Evolutionary conservation across 31 red algal genomes (phyloP), one percentile per base, ranked within the genome.

Genomic region (Porphyra umbilicalis): DNA sequence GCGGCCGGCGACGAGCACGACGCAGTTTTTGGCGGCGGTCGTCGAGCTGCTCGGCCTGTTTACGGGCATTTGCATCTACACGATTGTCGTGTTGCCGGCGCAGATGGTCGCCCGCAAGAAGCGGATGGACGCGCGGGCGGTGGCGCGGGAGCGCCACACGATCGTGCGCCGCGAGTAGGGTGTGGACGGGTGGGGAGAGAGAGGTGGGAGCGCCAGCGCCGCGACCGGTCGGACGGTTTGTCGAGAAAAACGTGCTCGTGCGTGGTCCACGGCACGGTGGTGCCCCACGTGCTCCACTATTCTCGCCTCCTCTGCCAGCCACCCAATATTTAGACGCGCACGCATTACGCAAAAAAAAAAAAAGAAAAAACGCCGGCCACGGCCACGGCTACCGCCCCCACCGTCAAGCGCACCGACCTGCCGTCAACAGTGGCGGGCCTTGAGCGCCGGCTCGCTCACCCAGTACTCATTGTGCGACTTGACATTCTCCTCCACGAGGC

Each of bases 11-110:
- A 92, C 90, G 13, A 83, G 84, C n/a, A 35, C 84, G 33, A 32
- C 90, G 1, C 84, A 92, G 67, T 92, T 92, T 76, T 38, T 92
- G 18, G 87, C 90, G 8, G 90, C 86, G 77, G 82, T 85, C 1
- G 81, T 91, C 71, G 89, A 91, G 75, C 86, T 86, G 37, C 75
- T 85, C 30, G 90, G 90, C 46, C 68, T 92, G 10, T 92, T 92
- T 68, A 92, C 84, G 33, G 90, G 90, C 2, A 40, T 92, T 35
- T 92, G 90, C 74, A 84, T 85, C 8, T 92, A 92, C 76, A 83
- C 90, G n/a, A 44, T 92, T 36, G 39, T 92, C 32, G 90, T 92
- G 11, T 77, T 82, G 14, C 90, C 90, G 10, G 89, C 89, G n/a
- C 79, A 84, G 44, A 81, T 91, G 83, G 82, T 86, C 35, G 80